Percentiles rank a stretch among this genome's conserved stretches.
Conservation (phyloP, 2,329 filamentous ascomycete species). For the Beauveria sp. region DNA sequence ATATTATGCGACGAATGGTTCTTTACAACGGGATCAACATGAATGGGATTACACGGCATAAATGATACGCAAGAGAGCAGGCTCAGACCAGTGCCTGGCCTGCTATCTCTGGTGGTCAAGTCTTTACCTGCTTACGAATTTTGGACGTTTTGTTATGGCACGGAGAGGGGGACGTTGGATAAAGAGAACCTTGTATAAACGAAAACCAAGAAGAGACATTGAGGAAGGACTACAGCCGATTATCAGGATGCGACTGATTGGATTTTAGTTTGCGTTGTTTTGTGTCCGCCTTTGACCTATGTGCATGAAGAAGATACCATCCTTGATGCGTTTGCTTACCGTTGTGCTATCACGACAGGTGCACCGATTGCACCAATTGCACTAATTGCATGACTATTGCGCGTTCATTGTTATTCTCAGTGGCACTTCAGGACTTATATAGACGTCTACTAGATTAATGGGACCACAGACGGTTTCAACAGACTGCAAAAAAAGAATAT, state of each 20-base stretch:
- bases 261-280: neutral
- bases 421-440: neutral
- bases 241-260: neutral
- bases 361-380: neutral
- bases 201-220: neutral
- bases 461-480: neutral
- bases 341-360: neutral
- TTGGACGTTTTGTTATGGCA: slow-evolving; percentile 3
- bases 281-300: neutral
- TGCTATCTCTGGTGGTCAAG: neutral
- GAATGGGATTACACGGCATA: slow-evolving; percentile 5
- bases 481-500: neutral
- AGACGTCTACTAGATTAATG: neutral
- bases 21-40: slow-evolving; percentile 3
- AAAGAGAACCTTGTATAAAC: slow-evolving; percentile 4
- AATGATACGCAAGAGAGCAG: slow-evolving; percentile 2
- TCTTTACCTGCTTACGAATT: neutral
- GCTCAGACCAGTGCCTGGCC: neutral
- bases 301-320: slow-evolving; percentile 1
- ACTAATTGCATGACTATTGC: neutral
- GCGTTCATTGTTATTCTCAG: neutral
- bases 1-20: slow-evolving; percentile 5
- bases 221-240: neutral
- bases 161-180: slow-evolving; percentile 1
- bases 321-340: neutral